phyloP scores from a whole-genome alignment of 2,329 filamentous ascomycete species.

The Aspergillus fumigatus region DNA sequence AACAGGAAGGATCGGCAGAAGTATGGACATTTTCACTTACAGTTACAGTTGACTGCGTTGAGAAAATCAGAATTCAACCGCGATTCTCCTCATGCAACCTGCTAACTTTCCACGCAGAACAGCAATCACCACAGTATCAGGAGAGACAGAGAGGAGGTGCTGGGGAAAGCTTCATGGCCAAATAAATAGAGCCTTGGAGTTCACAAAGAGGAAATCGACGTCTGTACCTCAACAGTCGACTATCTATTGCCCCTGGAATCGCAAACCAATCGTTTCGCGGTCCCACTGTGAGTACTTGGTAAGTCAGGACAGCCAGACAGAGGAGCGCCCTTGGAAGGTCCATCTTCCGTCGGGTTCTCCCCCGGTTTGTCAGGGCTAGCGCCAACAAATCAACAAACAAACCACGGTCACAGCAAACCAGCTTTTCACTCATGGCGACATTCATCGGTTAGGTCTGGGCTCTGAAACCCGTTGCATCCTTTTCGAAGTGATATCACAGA shows the following conservation, averaged over 20 bases:
- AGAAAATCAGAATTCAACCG: neutral
- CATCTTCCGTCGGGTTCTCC: slow-evolving; percentile 12
- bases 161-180: neutral
- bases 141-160: neutral
- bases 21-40: neutral
- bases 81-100: neutral
- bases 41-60: neutral
- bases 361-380: slow-evolving; percentile 21
- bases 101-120: neutral
- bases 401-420: neutral
- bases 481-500: neutral
- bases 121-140: too few species aligned
- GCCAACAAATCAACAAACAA: slow-evolving; percentile 2
- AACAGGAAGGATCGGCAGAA: neutral
- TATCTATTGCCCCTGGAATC: slow-evolving; percentile 6
- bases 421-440: neutral
- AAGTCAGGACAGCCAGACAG: neutral
- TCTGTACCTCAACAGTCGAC: neutral
- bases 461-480: neutral
- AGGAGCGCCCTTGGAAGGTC: neutral
- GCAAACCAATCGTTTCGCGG: slow-evolving; percentile 3
- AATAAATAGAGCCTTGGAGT: neutral
- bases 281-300: neutral
- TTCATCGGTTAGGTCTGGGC: neutral
- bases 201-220: slow-evolving; percentile 1